Percentiles rank a stretch among this genome's conserved stretches.
Conservation (phyloP, 495 filamentous ascomycete species). For the Patellaria atrata region DNA sequence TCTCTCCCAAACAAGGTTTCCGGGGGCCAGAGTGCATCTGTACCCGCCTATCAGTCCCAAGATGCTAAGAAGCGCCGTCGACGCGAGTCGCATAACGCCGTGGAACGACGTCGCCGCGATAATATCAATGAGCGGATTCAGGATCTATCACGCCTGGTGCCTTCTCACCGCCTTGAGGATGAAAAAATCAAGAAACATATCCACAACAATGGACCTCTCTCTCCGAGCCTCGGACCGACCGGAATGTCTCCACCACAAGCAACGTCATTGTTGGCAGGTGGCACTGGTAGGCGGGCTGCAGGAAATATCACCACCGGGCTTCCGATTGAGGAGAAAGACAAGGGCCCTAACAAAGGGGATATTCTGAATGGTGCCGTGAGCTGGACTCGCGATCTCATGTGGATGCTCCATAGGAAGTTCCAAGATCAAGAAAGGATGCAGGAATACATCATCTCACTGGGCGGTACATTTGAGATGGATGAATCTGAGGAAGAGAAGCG, state of each 20-base stretch:
- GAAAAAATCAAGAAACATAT: slow-evolving; percentile 94
- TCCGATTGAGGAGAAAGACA: slow-evolving; percentile 92
- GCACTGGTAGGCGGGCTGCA: slow-evolving; percentile 65
- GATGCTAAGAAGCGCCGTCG: slow-evolving; percentile 85
- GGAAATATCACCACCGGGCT: slow-evolving; percentile 85
- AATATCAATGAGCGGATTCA: slow-evolving; percentile 99
- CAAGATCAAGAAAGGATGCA: slow-evolving; percentile 77
- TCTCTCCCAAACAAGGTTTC: slow-evolving; percentile 59
- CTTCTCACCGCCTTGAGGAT: slow-evolving; percentile 83
- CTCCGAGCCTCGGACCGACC: slow-evolving; percentile 55
- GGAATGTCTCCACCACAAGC: slow-evolving; percentile 55
- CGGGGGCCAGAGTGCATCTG: slow-evolving; percentile 32
- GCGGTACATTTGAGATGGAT: slow-evolving; percentile 64
- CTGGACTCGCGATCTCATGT: slow-evolving; percentile 97
- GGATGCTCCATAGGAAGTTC: slow-evolving; percentile 74
- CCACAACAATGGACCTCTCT: slow-evolving; percentile 74
- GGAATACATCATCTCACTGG: slow-evolving; percentile 53
- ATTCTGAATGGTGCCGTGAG: slow-evolving; percentile 93
- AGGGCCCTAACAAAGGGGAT: slow-evolving; percentile 96
- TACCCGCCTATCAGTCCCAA: slow-evolving; percentile 47
- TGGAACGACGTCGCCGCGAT: slow-evolving; percentile 85
- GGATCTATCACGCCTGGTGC: slow-evolving; percentile 85
- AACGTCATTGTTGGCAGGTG: slow-evolving; percentile 79
- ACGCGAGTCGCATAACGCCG: slow-evolving; percentile 88
- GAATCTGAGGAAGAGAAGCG: slow-evolving; percentile 83